A percentile compares a stretch with the other conserved stretches of the same genome.
Evolutionary conservation across 2,329 filamentous ascomycete genomes (phyloP).

Genomic region (Claviceps sorghi): DNA sequence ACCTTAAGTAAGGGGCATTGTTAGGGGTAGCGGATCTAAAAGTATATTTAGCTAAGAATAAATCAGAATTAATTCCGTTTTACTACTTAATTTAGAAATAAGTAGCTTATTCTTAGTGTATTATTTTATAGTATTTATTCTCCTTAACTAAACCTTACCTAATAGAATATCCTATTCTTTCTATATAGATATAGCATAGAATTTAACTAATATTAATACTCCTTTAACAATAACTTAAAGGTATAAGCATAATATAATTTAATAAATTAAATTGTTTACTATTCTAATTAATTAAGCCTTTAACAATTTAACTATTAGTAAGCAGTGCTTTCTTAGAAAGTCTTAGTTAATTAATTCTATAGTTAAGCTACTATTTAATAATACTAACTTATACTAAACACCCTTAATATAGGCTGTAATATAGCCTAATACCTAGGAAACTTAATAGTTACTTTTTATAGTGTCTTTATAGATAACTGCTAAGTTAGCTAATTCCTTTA

Average conservation of each 20-base stretch:
- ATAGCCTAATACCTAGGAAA: neutral
- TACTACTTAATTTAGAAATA: neutral
- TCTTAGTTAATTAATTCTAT: neutral
- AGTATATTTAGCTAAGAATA: neutral
- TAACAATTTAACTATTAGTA: neutral
- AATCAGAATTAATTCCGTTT: neutral
- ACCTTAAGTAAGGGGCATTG: neutral
- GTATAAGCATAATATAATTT: neutral
- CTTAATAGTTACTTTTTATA: too few relatives aligned
- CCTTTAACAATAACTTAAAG: neutral
- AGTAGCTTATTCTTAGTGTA: neutral
- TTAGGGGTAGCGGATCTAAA: too few relatives aligned
- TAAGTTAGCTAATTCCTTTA: too few relatives aligned
- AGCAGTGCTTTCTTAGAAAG: neutral
- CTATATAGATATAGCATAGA: neutral
- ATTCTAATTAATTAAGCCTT: neutral
- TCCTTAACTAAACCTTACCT: neutral
- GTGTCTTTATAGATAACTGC: too few relatives aligned
- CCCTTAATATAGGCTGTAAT: neutral
- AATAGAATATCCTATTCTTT: neutral
- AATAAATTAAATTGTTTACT: neutral
- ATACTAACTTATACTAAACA: neutral
- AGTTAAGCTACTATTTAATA: neutral
- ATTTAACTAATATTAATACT: neutral
- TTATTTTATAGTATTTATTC: neutral